A percentile compares a stretch with the other conserved stretches of the same genome.
phyloP scores from a whole-genome alignment of 345 rosid species.

The Aegle marmelos region DNA sequence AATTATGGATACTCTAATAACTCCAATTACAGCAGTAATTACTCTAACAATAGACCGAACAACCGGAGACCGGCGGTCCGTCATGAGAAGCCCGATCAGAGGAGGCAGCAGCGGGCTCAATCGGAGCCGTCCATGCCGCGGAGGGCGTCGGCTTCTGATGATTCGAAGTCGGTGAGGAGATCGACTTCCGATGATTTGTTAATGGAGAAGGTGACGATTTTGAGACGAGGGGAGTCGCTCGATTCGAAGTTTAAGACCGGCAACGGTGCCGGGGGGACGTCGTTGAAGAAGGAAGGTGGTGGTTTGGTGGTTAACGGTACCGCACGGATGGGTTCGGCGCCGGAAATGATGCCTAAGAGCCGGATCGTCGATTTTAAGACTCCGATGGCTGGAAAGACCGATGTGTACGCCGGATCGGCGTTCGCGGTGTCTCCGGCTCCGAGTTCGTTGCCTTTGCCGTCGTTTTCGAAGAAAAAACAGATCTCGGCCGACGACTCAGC shows the following conservation, averaged over 20 bases:
- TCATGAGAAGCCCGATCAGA: constrained; percentile 20
- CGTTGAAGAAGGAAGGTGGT: neutral
- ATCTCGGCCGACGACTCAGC: constrained; percentile 44
- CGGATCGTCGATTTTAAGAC: constrained; percentile 22
- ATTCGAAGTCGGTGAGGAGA: neutral
- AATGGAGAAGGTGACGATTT: constrained; percentile 46
- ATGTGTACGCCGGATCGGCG: constrained; percentile 58
- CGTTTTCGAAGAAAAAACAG: constrained; percentile 44
- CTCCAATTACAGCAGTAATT: constrained; percentile 6
- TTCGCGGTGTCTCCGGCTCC: constrained; percentile 57
- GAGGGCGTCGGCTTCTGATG: constrained; percentile 12
- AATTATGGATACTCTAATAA: constrained; percentile 27
- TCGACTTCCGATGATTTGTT: constrained; percentile 27
- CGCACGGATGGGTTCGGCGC: constrained; percentile 28
- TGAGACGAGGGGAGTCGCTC: constrained; percentile 54
- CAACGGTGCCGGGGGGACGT: neutral
- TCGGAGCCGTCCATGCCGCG: constrained; percentile 36
- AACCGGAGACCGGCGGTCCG: constrained; percentile 44
- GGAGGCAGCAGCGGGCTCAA: constrained; percentile 24
- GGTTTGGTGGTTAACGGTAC: constrained; percentile 18
- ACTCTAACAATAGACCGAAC: constrained; percentile 21
- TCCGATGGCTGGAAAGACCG: constrained; percentile 26
- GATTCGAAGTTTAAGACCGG: constrained; percentile 36
- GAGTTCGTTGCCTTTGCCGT: constrained; percentile 52
- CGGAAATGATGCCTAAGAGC: constrained; percentile 28